These are phyloP conservation scores for Vachellia pachyceras DNA, from an alignment of 306 rosid genomes.

Conservation along the genomic window DNA sequence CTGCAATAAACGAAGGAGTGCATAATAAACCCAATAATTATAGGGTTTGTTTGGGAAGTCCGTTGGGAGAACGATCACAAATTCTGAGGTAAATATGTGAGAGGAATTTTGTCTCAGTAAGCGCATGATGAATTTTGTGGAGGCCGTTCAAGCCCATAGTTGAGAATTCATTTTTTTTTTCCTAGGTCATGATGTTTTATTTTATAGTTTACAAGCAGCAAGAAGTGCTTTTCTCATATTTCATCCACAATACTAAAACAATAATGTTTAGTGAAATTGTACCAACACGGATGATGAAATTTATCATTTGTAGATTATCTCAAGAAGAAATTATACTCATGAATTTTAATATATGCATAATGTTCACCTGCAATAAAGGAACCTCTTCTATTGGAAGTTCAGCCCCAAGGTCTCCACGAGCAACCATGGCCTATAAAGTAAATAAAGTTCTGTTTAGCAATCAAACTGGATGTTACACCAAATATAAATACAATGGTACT, in stretches of 20 bases:
- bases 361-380: conserved; percentile 86
- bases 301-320: conserved; percentile 30
- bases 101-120: too few species aligned
- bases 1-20: conserved; percentile 8
- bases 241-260: conserved; percentile 11
- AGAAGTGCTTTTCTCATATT: conserved; percentile 38
- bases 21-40: background rate
- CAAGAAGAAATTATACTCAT: conserved; percentile 20
- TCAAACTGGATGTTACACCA: conserved; percentile 28
- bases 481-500: conserved; percentile 23
- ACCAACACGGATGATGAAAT: conserved; percentile 12
- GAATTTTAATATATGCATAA: conserved; percentile 6
- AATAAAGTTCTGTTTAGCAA: conserved; percentile 31
- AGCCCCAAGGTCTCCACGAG: conserved; percentile 99
- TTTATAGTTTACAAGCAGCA: conserved; percentile 23
- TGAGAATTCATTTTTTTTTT: background rate
- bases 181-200: conserved; percentile 16
- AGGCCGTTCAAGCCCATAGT: too few species aligned
- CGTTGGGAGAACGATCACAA: too few species aligned
- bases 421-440: conserved; percentile 88
- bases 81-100: too few species aligned
- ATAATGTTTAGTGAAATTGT: conserved; percentile 12
- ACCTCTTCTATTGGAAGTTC: conserved; percentile 99
- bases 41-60: too few species aligned
- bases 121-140: too few species aligned